Base-by-base conservation (phyloP, 805 yeast species). In the Nakazawaea sp. region DNA sequence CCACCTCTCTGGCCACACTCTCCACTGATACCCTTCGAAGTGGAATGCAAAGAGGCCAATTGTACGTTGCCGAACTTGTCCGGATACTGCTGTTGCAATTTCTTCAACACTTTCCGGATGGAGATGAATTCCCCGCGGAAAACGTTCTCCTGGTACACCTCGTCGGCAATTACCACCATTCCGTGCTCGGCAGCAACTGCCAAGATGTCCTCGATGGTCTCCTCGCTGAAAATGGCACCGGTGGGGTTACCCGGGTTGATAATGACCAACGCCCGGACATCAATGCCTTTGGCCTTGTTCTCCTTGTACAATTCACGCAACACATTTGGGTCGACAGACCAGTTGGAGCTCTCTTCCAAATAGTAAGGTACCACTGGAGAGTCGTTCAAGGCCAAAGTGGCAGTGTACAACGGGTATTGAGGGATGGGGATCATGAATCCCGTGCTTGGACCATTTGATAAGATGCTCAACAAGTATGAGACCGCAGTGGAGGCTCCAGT, bases 1-100 rank as follows among this genome's bases (percentile, higher is more conserved):
- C 99, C 99, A 51, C 97, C 99, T 63, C 99, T 79, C 66, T 92
- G 98, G 43, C 99, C 99, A 71, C 99, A 92, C 63, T 92, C 99
- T 45, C 98, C 99, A 45, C 87, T 74, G 49, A 88, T 87, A 58
- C 99, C 99, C 62, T 92, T 92, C 10, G 97, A 90, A 30, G 95
- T 87, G n/a, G 97, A 88, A 60, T 92, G 97, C 48, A 92, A 66
- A 2, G 97, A 89, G 2, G 94, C 97, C 41, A 92, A 70, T 56
- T 87, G 95, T 27, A 92, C 90, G 43, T 76, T 66, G 33, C 72
- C 71, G 58, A 76, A 90, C 39, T 47, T 36, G 16, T 79, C 79
- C 10, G 71, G 69, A 39, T 72, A 64, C 28, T 63, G 47, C 28
- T 60, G 61, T 44, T 79, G 81, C 46, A 90, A 62, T 40, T 76